Percentiles rank a stretch among this genome's conserved stretches.
phyloP scores from a whole-genome alignment of 129 eudicot species.

The Pseudognaphalium luteoalbum region DNA sequence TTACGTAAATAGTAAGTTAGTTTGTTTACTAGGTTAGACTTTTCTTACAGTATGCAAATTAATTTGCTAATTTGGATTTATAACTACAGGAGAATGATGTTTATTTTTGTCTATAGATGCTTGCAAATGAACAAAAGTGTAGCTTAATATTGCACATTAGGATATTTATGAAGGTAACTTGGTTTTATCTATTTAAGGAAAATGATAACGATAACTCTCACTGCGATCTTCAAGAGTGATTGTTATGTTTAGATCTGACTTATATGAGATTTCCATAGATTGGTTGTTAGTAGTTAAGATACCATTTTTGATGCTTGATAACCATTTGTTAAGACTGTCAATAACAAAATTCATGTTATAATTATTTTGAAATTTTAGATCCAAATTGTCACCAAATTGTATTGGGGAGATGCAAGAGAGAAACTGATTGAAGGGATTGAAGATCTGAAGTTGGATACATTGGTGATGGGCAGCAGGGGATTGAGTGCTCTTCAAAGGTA shows the following conservation, averaged over 20 bases:
- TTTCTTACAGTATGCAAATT: neutral
- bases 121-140: too few species aligned
- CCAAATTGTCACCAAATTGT: conserved; percentile 59
- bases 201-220: too few species aligned
- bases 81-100: neutral
- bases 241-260: too few species aligned
- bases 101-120: neutral
- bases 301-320: too few species aligned
- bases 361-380: conserved; percentile 43
- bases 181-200: too few species aligned
- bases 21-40: neutral
- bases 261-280: too few species aligned
- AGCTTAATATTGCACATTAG: neutral
- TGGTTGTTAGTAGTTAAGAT: too few species aligned
- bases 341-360: neutral
- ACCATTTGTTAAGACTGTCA: neutral
- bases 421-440: conserved; percentile 68
- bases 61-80: neutral
- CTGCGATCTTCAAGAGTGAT: too few species aligned
- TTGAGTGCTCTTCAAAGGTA: conserved; percentile 65
- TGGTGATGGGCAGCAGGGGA: conserved; percentile 97
- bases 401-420: conserved; percentile 98
- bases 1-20: too few species aligned
- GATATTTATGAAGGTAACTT: neutral
- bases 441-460: conserved; percentile 68